phyloP scores from a whole-genome alignment of 2,329 filamentous ascomycete species.

The Xylaria hypoxylon region DNA sequence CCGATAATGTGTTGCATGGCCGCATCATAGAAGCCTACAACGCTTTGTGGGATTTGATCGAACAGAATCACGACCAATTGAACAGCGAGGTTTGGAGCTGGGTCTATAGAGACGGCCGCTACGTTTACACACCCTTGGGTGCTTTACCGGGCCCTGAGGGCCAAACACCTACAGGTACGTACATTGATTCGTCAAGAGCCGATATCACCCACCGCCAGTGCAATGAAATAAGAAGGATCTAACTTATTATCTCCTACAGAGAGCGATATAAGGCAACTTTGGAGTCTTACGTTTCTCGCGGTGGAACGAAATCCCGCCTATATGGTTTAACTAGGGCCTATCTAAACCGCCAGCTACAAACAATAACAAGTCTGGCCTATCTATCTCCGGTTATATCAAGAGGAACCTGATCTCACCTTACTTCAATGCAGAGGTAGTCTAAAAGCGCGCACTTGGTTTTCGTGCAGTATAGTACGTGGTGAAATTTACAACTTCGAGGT shows the following conservation, averaged over 20 bases:
- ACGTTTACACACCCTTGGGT: constrained; percentile 63
- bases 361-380: not conserved
- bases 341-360: not conserved
- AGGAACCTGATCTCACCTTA: not conserved
- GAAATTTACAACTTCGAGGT: not conserved
- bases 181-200: not conserved
- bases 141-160: constrained; percentile 61
- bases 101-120: constrained; percentile 62
- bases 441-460: not conserved
- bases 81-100: constrained; percentile 73
- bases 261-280: constrained; percentile 67
- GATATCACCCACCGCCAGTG: not conserved
- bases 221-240: constrained; percentile 26
- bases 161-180: constrained; percentile 51
- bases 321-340: not conserved
- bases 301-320: constrained; percentile 56
- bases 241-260: constrained; percentile 49
- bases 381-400: too few species aligned
- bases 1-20: constrained; percentile 54
- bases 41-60: constrained; percentile 70
- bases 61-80: constrained; percentile 63
- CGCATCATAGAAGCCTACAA: constrained; percentile 67
- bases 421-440: not conserved
- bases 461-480: not conserved
- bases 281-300: constrained; percentile 70